These are phyloP conservation scores for Pigoraptor vietnamica DNA, from an alignment of 78 protist genomes.

Conservation along the genomic window DNA sequence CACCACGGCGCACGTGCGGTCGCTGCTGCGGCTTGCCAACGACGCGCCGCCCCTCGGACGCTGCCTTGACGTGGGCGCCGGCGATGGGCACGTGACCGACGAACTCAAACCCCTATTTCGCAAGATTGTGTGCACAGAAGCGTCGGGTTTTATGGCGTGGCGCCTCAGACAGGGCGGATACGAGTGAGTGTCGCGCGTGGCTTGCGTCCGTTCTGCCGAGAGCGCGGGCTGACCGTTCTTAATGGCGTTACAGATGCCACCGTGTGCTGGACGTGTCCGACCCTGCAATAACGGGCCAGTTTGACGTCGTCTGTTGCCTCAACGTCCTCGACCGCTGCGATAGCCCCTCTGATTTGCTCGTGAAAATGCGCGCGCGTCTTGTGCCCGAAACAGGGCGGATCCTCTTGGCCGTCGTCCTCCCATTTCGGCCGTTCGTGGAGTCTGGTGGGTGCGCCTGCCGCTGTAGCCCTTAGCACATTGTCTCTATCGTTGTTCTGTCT, in stretches of 20 bases:
- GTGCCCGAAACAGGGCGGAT: conserved; percentile 29
- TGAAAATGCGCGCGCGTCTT: conserved; percentile 9
- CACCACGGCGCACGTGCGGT: conserved; percentile 25
- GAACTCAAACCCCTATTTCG: conserved; percentile 26
- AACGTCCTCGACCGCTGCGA: conserved; percentile 63
- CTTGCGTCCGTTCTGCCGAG: background rate
- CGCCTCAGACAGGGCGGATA: conserved; percentile 32
- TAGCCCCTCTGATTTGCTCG: conserved; percentile 33
- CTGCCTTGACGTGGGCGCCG: conserved; percentile 57
- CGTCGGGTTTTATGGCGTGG: conserved; percentile 34
- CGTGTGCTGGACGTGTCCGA: background rate
- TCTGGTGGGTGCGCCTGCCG: conserved; percentile 23
- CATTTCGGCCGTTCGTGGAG: conserved; percentile 54
- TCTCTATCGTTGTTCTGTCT: background rate
- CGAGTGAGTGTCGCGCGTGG: conserved; percentile 9
- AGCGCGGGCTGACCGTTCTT: no score
- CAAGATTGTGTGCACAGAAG: conserved; percentile 41
- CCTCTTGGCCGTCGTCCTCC: conserved; percentile 49
- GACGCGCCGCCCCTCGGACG: background rate
- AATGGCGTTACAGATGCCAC: background rate
- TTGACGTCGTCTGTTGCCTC: conserved; percentile 29
- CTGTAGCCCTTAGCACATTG: background rate
- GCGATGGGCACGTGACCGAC: conserved; percentile 42
- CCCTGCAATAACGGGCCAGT: background rate
- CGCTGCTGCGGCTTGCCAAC: background rate